Base-by-base conservation (phyloP, 257 asterid genomes). In the Primulina huaijiensis region DNA sequence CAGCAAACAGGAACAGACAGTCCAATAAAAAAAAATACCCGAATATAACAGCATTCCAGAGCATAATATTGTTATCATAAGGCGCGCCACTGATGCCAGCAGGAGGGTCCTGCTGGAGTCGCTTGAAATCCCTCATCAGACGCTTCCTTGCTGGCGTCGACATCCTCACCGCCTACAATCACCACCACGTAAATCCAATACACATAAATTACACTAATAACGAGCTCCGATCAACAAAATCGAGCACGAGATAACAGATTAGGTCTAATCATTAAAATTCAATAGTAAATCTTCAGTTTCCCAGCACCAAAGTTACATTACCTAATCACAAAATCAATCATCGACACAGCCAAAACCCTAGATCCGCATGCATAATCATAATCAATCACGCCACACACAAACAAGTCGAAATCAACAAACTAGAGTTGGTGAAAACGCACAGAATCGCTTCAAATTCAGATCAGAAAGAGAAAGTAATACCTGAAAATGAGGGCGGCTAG, bases 31-130 rank as follows among this genome's bases (percentile, higher is more conserved):
- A 7, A 38, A 34, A 62, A 67, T 82, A 89, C 98, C 98, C 98
- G 67, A 92, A 92, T 70, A 89, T 89, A 74, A 92, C 96, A 29
- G 96, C 98, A 65, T 89, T 92, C 98, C 98, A 92, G 20, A 88
- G 90, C 98, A 86, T 92, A 56, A 92, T 92, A 66, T 92, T 89
- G 72, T 92, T 88, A 52, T 92, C 96, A 21, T 82, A 82, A 0
- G 98, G 98, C 3, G 98, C 98, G 12, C 96, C 98, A 35, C 96
- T 92, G 79, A 92, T 86, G 64, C 98, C 98, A 8, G 96, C 96
- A 0, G 98, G 98, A 64, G 98, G 96, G 78, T 92, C 98, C 75
- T 88, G 95, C 83, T 92, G 96, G 66, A 92, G 68, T 87, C 98
- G 76, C 86, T 86, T 92, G 83, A 89, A 92, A 75, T 92, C 98